Evolutionary conservation across 352 stramenopile genomes (phyloP), one percentile per base, ranked within the genome.

Genomic region (Blastocystis sp.): DNA sequence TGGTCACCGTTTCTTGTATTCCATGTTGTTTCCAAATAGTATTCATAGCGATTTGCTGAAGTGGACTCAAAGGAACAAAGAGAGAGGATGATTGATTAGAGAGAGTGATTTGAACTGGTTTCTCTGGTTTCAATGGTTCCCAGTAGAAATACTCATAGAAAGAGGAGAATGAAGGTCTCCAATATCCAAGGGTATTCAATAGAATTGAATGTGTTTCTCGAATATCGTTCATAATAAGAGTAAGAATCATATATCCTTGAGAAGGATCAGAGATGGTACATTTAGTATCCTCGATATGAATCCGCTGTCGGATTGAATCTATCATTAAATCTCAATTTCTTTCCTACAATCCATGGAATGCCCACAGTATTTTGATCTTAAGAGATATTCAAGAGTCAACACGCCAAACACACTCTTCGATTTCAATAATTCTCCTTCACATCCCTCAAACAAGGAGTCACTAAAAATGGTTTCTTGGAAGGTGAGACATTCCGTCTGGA

Each of bases 71-170:
- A 17, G 56, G 27, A 62, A 62, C 19, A 33, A 13, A n/a, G 3
- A 62, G 13, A 33, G 56, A 33, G 3, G 15, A 33, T 33, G 56
- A 62, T n/a, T 33, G 56, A 33, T 33, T 6, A 33, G 56, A 62
- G 56, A 62, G 56, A 15, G 56, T 62, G 3, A 62, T 7, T 17
- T 62, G 56, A 62, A 62, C 6, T 33, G 56, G 56, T 33, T 33
- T 62, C 5, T 3, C 6, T 3, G 66, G 66, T 6, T 78, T 51
- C 35, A 15, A 33, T 13, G 66, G 37, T n/a, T 48, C 19, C 66
- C 66, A 78, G 44, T 57, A 78, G 33, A 78, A 78, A 33, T 56
- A 78, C 19, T 78, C 35, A 51, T 78, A 78, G 30, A 78, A 78
- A 5, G 22, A 51, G 57, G 66, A 53, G 44, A 78, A 78, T 30